phyloP scores from a whole-genome alignment of 2,329 filamentous ascomycete genomes.

The Monilinia polystroma region DNA sequence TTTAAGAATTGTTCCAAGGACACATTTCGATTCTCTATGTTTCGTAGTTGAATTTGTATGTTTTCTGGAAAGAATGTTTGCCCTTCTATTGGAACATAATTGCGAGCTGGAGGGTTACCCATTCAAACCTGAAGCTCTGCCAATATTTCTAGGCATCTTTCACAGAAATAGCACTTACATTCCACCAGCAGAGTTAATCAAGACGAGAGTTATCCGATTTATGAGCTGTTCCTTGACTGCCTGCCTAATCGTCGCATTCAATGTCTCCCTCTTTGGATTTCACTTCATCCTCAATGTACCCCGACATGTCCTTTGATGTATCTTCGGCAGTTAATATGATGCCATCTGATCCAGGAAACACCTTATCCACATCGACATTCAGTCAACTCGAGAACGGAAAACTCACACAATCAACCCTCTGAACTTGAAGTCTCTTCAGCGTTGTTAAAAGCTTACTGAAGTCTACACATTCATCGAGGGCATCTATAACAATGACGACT shows the following conservation, averaged over 20 bases:
- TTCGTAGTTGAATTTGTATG: neutral
- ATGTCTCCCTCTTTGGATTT: neutral
- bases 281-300: neutral
- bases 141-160: neutral
- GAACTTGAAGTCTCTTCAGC: neutral
- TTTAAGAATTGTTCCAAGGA: neutral
- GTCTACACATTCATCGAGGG: conserved; percentile 8
- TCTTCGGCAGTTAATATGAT: neutral
- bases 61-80: neutral
- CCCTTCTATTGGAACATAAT: conserved; percentile 3
- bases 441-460: neutral
- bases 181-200: neutral
- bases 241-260: neutral
- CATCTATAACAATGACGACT: neutral
- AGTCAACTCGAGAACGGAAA: conserved; percentile 2
- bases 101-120: conserved; percentile 1
- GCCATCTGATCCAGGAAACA: neutral
- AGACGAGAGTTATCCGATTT: neutral
- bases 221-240: neutral
- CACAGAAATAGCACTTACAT: neutral
- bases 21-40: neutral
- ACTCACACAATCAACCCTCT: neutral
- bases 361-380: neutral
- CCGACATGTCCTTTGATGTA: conserved; percentile 1
- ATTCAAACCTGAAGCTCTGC: neutral